phyloP scores from a whole-genome alignment of 176 grass and related monocot species.

The Olyra latifolia region DNA sequence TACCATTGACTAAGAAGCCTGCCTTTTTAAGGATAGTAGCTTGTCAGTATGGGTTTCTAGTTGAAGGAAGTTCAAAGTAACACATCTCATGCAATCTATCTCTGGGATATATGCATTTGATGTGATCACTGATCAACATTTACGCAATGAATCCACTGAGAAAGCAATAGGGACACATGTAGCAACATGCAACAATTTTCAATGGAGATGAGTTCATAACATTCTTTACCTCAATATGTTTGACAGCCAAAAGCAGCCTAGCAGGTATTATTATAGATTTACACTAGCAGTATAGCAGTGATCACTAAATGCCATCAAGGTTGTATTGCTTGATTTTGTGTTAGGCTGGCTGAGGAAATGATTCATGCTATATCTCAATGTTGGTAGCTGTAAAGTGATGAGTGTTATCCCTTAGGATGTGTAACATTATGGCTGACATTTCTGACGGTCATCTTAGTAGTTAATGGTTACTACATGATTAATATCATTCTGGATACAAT shows the following conservation, averaged over 20 bases:
- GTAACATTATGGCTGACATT: constrained; percentile 1
- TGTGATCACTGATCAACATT: constrained; percentile 1
- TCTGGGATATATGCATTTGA: constrained; percentile 26
- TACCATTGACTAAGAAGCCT: constrained; percentile 14
- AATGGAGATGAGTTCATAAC: background rate
- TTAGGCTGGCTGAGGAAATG: constrained; percentile 27
- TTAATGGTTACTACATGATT: background rate
- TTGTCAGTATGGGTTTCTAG: background rate
- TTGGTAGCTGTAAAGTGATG: background rate
- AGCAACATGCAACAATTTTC: constrained; percentile 12
- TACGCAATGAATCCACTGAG: constrained; percentile 23
- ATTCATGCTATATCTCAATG: constrained; percentile 1
- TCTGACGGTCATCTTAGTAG: background rate
- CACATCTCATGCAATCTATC: constrained; percentile 16
- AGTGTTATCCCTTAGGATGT: background rate
- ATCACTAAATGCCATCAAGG: background rate
- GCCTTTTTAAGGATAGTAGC: constrained; percentile 9
- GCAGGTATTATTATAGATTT: constrained; percentile 7
- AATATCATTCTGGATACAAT: background rate
- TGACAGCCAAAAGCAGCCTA: constrained; percentile 3
- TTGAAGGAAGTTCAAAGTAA: constrained; percentile 2
- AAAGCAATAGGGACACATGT: background rate
- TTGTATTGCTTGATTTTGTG: constrained; percentile 26
- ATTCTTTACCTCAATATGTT: constrained; percentile 16
- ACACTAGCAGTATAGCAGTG: constrained; percentile 8